These are phyloP conservation scores for Tolypocladium capitatum DNA, from an alignment of 2,329 filamentous ascomycete species.

Conservation along the genomic window DNA sequence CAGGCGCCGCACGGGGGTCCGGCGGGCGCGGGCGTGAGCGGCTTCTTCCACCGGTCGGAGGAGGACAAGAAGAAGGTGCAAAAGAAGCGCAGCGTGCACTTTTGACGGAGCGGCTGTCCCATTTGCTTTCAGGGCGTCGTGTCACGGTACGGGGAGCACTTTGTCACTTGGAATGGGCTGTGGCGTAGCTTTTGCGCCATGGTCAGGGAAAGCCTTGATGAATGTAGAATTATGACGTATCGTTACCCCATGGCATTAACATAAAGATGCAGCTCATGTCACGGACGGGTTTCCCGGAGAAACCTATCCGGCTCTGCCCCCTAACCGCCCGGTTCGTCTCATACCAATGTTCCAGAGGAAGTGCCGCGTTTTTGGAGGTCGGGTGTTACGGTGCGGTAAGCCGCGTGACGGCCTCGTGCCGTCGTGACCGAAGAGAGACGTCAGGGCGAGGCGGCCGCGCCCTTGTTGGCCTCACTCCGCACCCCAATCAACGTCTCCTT, in stretches of 20 bases:
- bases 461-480: background rate
- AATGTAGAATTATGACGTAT: background rate
- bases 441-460: background rate
- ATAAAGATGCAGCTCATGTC: background rate
- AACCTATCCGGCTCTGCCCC: no score
- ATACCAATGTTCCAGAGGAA: background rate
- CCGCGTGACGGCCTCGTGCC: background rate
- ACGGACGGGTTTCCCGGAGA: background rate
- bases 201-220: background rate
- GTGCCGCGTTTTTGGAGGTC: no score
- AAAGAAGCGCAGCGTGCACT: constrained; percentile 36
- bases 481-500: background rate
- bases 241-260: background rate
- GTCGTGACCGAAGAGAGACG: background rate
- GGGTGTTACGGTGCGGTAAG: no score
- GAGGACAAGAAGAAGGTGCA: constrained; percentile 26
- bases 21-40: constrained; percentile 31
- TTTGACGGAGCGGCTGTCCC: constrained; percentile 12
- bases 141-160: background rate
- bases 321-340: background rate
- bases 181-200: background rate
- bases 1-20: constrained; percentile 21
- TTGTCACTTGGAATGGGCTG: background rate
- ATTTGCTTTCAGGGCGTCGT: background rate
- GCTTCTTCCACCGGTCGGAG: constrained; percentile 25